Conservation (phyloP, 148 eudicot genomes). For the Silene conica region DNA sequence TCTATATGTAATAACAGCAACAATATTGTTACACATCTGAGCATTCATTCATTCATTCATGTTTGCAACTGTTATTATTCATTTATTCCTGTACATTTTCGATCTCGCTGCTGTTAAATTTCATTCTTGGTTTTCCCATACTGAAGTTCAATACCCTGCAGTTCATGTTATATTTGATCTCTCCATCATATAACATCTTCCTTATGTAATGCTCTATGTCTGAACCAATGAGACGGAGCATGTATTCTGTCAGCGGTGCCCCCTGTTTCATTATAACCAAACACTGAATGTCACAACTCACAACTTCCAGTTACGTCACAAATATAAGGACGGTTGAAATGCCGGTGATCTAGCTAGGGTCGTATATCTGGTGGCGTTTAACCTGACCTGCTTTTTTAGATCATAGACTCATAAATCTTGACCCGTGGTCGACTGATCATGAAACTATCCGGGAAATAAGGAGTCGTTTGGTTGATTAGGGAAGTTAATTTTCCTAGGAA, state of each 20-base stretch:
- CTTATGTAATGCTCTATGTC: conserved; percentile 92
- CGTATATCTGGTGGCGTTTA: background rate
- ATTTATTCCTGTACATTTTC: conserved; percentile 40
- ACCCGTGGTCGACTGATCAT: background rate
- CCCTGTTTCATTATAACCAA: conserved; percentile 45
- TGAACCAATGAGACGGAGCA: conserved; percentile 82
- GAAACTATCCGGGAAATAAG: too few species aligned
- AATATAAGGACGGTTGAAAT: background rate
- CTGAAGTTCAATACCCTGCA: conserved; percentile 64
- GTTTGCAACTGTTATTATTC: conserved; percentile 12
- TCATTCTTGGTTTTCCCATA: conserved; percentile 82
- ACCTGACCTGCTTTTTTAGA: background rate
- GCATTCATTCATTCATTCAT: too few species aligned
- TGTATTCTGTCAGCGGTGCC: conserved; percentile 84
- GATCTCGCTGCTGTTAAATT: conserved; percentile 59
- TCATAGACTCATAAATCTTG: background rate
- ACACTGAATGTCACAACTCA: conserved; percentile 15
- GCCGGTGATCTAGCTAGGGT: background rate
- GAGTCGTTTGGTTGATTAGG: too few species aligned
- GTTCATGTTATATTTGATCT: conserved; percentile 84
- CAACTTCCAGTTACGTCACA: background rate
- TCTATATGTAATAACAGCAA: background rate
- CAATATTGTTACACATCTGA: conserved; percentile 4
- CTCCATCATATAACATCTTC: conserved; percentile 78
- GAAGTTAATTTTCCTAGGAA: too few species aligned